phyloP scores from a whole-genome alignment of 2,329 filamentous ascomycete species.

The Fusarium albidum region DNA sequence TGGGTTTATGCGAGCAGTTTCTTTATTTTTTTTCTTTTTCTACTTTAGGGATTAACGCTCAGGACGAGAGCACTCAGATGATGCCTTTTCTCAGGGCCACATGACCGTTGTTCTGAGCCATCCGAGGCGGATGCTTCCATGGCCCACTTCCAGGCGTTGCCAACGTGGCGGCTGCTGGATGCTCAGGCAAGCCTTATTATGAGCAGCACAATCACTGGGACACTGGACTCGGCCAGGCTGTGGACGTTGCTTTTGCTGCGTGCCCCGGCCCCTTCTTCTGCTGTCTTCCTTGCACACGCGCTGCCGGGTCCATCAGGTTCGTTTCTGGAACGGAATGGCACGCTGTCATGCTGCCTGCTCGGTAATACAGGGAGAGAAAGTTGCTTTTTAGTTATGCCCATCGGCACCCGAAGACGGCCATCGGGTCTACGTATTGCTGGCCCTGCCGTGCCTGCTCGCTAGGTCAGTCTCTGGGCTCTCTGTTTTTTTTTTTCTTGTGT shows the following conservation, averaged over 20 bases:
- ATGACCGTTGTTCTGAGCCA: constrained; percentile 12
- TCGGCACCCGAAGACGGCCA: constrained; percentile 16
- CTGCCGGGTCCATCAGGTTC: constrained; percentile 14
- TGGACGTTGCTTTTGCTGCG: constrained; percentile 17
- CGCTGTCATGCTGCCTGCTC: constrained; percentile 3
- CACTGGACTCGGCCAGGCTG: constrained; percentile 15
- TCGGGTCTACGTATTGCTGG: neutral
- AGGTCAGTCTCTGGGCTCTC: too few species aligned
- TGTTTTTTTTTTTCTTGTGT: constrained; percentile 6
- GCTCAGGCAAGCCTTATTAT: constrained; percentile 18
- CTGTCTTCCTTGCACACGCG: constrained; percentile 12
- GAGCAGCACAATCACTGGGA: neutral
- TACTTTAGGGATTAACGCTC: constrained; percentile 1
- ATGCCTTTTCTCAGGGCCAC: constrained; percentile 9
- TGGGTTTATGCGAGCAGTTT: neutral
- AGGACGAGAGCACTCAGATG: neutral
- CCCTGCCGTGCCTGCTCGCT: neutral
- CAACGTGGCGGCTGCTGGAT: constrained; percentile 31
- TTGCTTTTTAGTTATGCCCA: constrained; percentile 21
- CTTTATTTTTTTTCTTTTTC: neutral
- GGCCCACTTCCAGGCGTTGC: constrained; percentile 27
- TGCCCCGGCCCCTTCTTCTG: too few species aligned
- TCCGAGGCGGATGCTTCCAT: constrained; percentile 13
- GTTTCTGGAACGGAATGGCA: constrained; percentile 12
- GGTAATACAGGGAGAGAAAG: neutral